Conservation (phyloP, 805 yeast genomes). For the Schwanniomyces sp. region DNA sequence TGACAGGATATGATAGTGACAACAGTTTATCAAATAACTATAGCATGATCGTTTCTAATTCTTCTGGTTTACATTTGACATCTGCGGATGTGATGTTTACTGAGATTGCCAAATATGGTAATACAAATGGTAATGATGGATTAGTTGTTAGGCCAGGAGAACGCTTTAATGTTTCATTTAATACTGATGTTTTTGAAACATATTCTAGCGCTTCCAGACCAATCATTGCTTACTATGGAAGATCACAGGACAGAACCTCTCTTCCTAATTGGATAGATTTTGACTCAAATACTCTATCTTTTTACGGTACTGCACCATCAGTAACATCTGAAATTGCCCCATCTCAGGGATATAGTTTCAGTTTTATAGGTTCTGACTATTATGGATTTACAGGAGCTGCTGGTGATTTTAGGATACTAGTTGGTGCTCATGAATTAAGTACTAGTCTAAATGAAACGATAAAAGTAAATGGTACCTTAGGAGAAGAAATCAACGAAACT, state of each 20-base stretch:
- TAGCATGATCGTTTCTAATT: constrained; percentile 57
- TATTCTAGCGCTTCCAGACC: constrained; percentile 43
- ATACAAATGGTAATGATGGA: constrained; percentile 74
- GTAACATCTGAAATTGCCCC: constrained; percentile 89
- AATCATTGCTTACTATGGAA: constrained; percentile 73
- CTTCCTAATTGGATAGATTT: constrained; percentile 88
- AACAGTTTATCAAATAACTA: constrained; percentile 46
- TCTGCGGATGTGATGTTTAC: constrained; percentile 43
- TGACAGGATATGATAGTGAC: constrained; percentile 61
- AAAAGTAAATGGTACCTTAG: constrained; percentile 66
- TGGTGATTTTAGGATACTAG: constrained; percentile 66
- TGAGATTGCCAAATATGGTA: constrained; percentile 63
- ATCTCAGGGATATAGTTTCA: constrained; percentile 65
- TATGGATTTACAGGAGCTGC: constrained; percentile 70
- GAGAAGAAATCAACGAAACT: constrained; percentile 49
- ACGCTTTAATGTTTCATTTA: constrained; percentile 64
- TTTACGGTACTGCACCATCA: constrained; percentile 85
- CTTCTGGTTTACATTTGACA: constrained; percentile 53
- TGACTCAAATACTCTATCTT: constrained; percentile 59
- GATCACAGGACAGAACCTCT: constrained; percentile 79
- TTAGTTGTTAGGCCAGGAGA: constrained; percentile 73
- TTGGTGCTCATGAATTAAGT: constrained; percentile 86
- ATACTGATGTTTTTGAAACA: constrained; percentile 54
- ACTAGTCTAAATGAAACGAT: constrained; percentile 59
- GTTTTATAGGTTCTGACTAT: constrained; percentile 78